These are phyloP conservation scores for Pelargonium cotyledonis DNA, from an alignment of 441 rosid genomes.

Conservation along the genomic window DNA sequence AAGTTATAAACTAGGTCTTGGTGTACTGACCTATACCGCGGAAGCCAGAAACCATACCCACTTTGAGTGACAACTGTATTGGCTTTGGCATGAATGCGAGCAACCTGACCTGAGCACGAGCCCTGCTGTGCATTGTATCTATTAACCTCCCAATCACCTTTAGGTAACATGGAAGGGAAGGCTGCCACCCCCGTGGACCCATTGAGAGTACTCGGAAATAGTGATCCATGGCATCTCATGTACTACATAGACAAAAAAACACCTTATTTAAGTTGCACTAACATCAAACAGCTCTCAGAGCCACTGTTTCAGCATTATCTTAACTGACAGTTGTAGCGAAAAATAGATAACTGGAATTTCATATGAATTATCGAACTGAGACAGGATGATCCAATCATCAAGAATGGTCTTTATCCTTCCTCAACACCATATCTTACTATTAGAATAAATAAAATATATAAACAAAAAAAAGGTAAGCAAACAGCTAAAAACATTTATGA, in stretches of 20 bases:
- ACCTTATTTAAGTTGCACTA: neutral
- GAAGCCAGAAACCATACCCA: slow-evolving; percentile 41
- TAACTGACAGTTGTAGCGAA: neutral
- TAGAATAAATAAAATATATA: neutral
- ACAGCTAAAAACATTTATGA: slow-evolving; percentile 1
- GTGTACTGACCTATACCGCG: slow-evolving; percentile 55
- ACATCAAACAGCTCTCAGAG: slow-evolving; percentile 4
- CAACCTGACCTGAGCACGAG: slow-evolving; percentile 19
- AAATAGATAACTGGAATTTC: neutral
- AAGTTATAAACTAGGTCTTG: neutral
- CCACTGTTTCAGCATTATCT: neutral
- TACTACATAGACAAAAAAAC: slow-evolving; percentile 27
- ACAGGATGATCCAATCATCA: neutral
- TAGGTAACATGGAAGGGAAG: slow-evolving; percentile 20
- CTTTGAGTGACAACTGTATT: slow-evolving; percentile 26
- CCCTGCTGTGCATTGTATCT: slow-evolving; percentile 20
- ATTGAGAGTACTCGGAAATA: slow-evolving; percentile 22
- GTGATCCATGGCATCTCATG: slow-evolving; percentile 17
- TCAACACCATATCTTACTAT: neutral
- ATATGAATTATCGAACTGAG: neutral
- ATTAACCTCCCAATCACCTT: slow-evolving; percentile 27
- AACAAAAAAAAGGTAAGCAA: neutral
- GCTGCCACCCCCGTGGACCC: slow-evolving; percentile 17
- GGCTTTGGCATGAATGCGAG: slow-evolving; percentile 18
- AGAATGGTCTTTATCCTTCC: neutral